These are phyloP conservation scores for Schwanniomyces vanrijiae DNA, from an alignment of 805 yeast genomes.

Conservation along the genomic window DNA sequence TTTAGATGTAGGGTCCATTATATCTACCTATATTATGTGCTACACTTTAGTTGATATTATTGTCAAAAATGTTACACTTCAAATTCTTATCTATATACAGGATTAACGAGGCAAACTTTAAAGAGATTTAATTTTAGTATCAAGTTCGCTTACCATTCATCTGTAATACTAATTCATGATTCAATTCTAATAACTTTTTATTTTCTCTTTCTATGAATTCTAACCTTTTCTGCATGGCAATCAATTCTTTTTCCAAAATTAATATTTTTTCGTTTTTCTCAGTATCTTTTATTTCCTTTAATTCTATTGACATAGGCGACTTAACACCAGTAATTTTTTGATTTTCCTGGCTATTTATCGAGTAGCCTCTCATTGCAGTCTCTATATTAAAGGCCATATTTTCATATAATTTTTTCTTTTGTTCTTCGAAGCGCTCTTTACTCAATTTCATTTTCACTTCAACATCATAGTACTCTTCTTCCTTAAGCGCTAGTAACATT, in stretches of 20 bases:
- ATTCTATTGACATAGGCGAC: not conserved
- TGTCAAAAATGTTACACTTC: not conserved
- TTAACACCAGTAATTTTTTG: not conserved
- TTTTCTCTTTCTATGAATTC: constrained; percentile 25
- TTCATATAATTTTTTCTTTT: constrained; percentile 1
- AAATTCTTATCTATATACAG: not conserved
- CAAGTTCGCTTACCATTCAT: not conserved
- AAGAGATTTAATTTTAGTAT: not conserved
- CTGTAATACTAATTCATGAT: constrained; percentile 20
- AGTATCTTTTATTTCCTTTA: constrained; percentile 13
- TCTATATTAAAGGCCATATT: not conserved
- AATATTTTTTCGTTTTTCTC: constrained; percentile 16
- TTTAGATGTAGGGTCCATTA: constrained; percentile 37
- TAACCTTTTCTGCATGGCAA: constrained; percentile 18
- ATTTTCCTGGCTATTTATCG: not conserved
- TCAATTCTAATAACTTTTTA: constrained; percentile 29
- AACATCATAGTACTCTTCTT: constrained; percentile 13
- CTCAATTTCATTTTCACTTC: constrained; percentile 21
- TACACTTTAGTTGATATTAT: not conserved
- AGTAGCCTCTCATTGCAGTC: not conserved
- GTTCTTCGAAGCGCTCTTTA: constrained; percentile 18
- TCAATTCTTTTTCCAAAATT: constrained; percentile 21
- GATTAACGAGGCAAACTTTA: not conserved
- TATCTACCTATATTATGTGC: constrained; percentile 2
- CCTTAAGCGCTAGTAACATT: not conserved